A percentile compares a stretch with the other conserved stretches of the same genome.
phyloP scores from a whole-genome alignment of 2,329 filamentous ascomycete genomes.

The Hyphodiscus sp. region DNA sequence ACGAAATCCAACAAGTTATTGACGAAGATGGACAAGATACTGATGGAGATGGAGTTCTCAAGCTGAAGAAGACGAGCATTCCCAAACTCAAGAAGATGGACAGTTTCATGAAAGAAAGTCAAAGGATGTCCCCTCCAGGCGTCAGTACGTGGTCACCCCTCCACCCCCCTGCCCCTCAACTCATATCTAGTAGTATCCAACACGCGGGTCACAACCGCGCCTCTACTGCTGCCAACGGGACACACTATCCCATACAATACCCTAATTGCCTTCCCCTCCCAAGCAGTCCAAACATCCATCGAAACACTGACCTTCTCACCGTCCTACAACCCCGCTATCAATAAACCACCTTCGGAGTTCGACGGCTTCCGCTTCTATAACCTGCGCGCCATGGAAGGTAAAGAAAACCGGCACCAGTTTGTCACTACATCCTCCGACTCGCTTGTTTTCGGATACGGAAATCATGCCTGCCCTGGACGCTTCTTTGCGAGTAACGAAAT shows the following conservation, averaged over 20 bases:
- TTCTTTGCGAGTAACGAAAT: background rate
- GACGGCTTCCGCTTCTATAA: conserved; percentile 22
- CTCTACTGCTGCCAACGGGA: conserved; percentile 31
- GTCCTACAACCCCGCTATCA: conserved; percentile 18
- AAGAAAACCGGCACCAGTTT: conserved; percentile 29
- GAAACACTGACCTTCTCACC: conserved; percentile 19
- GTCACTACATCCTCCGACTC: conserved; percentile 31
- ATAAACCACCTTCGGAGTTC: conserved; percentile 13
- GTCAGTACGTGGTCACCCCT: conserved; percentile 17
- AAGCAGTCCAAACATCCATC: conserved; percentile 22
- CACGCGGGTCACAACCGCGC: conserved; percentile 15
- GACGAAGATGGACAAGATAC: conserved; percentile 41
- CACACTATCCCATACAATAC: conserved; percentile 29
- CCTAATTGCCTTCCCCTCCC: conserved; percentile 27
- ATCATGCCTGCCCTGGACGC: background rate
- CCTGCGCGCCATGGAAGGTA: conserved; percentile 16
- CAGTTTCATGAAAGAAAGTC: conserved; percentile 37
- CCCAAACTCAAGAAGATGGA: conserved; percentile 32
- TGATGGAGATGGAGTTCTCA: conserved; percentile 35
- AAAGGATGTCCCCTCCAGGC: conserved; percentile 31
- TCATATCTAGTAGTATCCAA: conserved; percentile 12
- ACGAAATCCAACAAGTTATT: conserved; percentile 24
- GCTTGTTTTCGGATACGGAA: conserved; percentile 36
- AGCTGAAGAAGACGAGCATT: conserved; percentile 26
- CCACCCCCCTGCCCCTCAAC: background rate